Base-by-base conservation (phyloP, 495 filamentous ascomycete species). In the Delitschia confertaspora region DNA sequence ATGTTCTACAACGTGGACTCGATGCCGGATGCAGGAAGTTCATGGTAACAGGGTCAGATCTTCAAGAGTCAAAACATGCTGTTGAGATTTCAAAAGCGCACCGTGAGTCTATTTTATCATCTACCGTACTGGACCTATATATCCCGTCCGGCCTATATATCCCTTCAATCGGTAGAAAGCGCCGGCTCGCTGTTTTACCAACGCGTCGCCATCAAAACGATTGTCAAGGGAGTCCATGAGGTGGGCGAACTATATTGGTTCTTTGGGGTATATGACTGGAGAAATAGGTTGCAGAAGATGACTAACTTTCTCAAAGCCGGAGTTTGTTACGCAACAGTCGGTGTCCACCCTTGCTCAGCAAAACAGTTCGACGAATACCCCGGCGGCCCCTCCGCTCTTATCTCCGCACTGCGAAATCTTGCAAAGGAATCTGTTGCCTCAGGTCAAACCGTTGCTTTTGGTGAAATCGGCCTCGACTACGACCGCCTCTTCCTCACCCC, bases 381-480 rank as follows among this genome's bases (percentile, higher is more conserved):
- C 16, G 65, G 60, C 32, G 78, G 69, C 37, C 70, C 73, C 47
- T 64, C 60, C 36, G 22, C 69, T 55, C 40, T 69, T 59, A 42
- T 75, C 59, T 45, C 65, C 56, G 42, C 65, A 57, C 71, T 95
- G 8, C 64, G 69, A 25, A 59, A 63, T 6, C 67, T 95, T 19
- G 76, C 73, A 6, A 51, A 60, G 4, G 59, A 62, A 23, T 67
- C 65, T 6, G 69, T 61, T 53, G 54, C 61, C 33, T 56, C 62
- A 20, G 76, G 71, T 32, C 70, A 71, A 20, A 69, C 71, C 14
- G 80, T 85, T 9, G 93, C 91, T 16, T 93, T 95, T 59, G 91
- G 91, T 30, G 91, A 98, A 59, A 86, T 98, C 42, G 91, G 91
- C 6, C 76, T 98, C 1, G 91, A 98, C 64, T 98, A 96, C 59